Evolutionary conservation across 2,329 filamentous ascomycete species (phyloP), one percentile per base, ranked within the genome.

Genomic region (Helicocarpus griseus): DNA sequence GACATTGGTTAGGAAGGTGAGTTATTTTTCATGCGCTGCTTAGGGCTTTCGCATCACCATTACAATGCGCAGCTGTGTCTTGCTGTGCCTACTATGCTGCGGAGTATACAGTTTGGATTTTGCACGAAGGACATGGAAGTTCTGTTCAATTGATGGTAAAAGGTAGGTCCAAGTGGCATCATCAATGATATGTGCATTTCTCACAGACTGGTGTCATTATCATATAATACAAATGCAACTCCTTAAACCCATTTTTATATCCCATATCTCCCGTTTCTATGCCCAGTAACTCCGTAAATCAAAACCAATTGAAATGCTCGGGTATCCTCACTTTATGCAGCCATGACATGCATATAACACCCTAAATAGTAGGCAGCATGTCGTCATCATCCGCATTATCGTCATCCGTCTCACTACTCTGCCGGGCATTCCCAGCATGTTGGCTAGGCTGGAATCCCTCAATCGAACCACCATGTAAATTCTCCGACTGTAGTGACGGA

Each of bases 381-480:
- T 72, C 60, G 77, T 82, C 64, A 81, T 81, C 46, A 67, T 70
- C 21, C 81, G 75, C 1, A 65, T 72, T 33, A 81, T 67, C 44
- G 75, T 63, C 54, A 66, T 69, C 49, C 65, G 67, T 51, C 19
- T 62, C 59, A 80, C 63, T 53, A 80, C 63, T 53, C 65, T 69
- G 49, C 65, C 68, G 51, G 21, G 62, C 58, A 35, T 70, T 40
- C 7, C 47, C 46, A 17, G 48, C 14, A 21, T 46, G 49, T 4
- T 60, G 57, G 14, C 63, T 61, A 7, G 69, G 69, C 24, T 67
- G 54, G 55, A 71, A 70, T 7, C 69, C 69, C 58, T 72, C 69
- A 52, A 72, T 70, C 17, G 69, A 67, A 33, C 69, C 69, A 28
- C 69, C 69, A 13, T 53, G 58, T 22, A 60, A 54, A 55, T 69